Conservation (phyloP, 768 basidiomycete genomes). For the Mycena metata region DNA sequence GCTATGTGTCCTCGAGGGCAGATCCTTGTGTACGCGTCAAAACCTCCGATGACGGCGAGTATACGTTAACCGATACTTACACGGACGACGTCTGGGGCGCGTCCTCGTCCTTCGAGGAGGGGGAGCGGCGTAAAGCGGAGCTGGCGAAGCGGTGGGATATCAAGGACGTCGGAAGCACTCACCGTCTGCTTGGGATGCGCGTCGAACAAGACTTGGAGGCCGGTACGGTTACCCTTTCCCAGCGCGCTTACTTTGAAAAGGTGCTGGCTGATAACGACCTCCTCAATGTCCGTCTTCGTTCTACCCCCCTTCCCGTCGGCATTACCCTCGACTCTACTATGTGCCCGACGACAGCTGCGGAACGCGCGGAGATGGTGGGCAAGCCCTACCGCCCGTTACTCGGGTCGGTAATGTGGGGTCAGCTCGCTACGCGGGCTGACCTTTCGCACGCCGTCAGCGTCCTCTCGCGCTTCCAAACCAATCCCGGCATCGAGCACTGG, state of each 20-base stretch:
- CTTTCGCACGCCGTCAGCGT: background rate
- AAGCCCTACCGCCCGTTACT: background rate
- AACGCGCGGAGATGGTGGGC: background rate
- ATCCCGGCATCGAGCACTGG: slow-evolving; percentile 3
- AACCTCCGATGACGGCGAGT: background rate
- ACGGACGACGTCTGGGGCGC: slow-evolving; percentile 17
- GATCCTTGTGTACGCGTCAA: slow-evolving; percentile 26
- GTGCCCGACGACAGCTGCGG: background rate
- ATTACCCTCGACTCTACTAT: background rate
- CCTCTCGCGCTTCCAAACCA: background rate
- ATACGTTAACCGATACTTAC: slow-evolving; percentile 18
- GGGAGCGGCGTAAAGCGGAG: slow-evolving; percentile 1
- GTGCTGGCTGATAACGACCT: slow-evolving; percentile 1
- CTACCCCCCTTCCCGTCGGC: slow-evolving; percentile 5
- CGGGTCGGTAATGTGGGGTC: background rate
- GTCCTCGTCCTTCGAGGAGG: slow-evolving; percentile 11
- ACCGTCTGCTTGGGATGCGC: slow-evolving; percentile 17
- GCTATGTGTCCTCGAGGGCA: slow-evolving; percentile 15
- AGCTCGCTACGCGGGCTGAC: no score
- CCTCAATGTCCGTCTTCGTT: background rate
- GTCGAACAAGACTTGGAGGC: slow-evolving; percentile 12
- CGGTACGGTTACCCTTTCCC: slow-evolving; percentile 7
- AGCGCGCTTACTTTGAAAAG: slow-evolving; percentile 22
- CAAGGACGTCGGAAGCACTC: slow-evolving; percentile 21
- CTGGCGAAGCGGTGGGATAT: slow-evolving; percentile 26